Base-by-base conservation (phyloP, 768 basidiomycete species). In the Tylopilus balloui region DNA sequence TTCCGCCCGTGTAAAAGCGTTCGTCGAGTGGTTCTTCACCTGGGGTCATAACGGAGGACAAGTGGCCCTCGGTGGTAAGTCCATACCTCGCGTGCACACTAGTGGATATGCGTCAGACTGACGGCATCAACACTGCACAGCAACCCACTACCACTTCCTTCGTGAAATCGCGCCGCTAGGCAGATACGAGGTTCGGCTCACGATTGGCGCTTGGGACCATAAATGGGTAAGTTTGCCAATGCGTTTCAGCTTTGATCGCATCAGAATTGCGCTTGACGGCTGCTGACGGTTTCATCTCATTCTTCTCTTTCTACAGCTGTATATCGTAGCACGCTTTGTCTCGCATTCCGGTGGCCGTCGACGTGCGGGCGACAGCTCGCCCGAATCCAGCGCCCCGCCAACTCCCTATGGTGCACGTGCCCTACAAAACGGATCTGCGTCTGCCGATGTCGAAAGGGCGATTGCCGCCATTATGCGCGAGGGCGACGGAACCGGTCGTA, bases 101-200 rank as follows among this genome's bases (percentile, higher is more conserved):
- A 9, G 27, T 27, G 5, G 8, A 4, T 11, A 20, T 23, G 15
- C 12, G 39, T 39, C 29, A 8, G 3, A 17, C 42, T 21, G 42
- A 47, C 9, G 4, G 10, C 8, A 13, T 24, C 15, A 6, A 25
- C 29, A 3, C 32, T 15, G 10, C 14, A 32, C 46, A 84, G 86
- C 75, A 2, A 83, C 85, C 0, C 79, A 88, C 60, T 86, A 76
- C 61, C 71, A 77, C 53, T 89, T 85, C 64, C 67, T 87, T 37
- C 77, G 77, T 14, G 88, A 90, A 65, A 86, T 90, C 20, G 77
- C 84, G 1, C 79, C 83, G 45, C 65, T 86, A 7, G 59, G 74
- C 9, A 63, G 67, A 1, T 89, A 84, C 54, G 84, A 89, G 66
- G 73, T 88, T 10, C 71, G 81, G 34, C 59, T 78, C 11, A 71